Evolutionary conservation across 768 basidiomycete species (phyloP).

Genomic region (Symmetrospora coprosmae): DNA sequence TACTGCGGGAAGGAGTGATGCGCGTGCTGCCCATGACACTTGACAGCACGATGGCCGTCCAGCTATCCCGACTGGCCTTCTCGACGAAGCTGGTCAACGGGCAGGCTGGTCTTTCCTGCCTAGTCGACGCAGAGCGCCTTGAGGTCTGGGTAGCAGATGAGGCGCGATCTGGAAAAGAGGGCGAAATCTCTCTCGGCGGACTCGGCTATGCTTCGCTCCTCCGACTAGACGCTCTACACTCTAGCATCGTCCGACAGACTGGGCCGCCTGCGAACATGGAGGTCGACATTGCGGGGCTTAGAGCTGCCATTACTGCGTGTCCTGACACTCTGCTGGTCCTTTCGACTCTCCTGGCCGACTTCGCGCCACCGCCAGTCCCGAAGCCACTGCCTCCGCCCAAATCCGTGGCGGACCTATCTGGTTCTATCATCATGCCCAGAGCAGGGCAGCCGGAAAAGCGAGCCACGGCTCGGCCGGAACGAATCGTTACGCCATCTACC

Average conservation of each 20-base stretch:
- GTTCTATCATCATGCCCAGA: background rate
- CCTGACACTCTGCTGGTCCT: background rate
- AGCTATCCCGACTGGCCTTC: no score
- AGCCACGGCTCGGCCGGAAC: no score
- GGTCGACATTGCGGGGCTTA: background rate
- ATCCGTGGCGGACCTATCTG: background rate
- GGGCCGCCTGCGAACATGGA: background rate
- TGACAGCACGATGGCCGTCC: constrained; percentile 47
- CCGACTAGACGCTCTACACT: background rate
- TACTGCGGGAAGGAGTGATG: constrained; percentile 53
- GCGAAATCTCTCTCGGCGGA: background rate
- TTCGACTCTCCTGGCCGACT: background rate
- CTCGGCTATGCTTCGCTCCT: background rate
- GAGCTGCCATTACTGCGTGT: constrained; percentile 11
- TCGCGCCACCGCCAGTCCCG: background rate
- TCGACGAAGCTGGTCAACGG: background rate
- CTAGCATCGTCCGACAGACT: background rate
- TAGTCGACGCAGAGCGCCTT: background rate
- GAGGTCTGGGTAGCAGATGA: background rate
- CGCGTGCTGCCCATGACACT: constrained; percentile 48
- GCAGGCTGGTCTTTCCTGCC: background rate
- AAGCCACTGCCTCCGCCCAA: background rate
- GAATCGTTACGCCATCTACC: no score
- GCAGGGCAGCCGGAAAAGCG: no score
- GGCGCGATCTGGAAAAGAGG: background rate